A percentile compares a stretch with the other conserved stretches of the same genome.
phyloP scores from a whole-genome alignment of 805 yeast genomes.

The Soucietia sequanensis region DNA sequence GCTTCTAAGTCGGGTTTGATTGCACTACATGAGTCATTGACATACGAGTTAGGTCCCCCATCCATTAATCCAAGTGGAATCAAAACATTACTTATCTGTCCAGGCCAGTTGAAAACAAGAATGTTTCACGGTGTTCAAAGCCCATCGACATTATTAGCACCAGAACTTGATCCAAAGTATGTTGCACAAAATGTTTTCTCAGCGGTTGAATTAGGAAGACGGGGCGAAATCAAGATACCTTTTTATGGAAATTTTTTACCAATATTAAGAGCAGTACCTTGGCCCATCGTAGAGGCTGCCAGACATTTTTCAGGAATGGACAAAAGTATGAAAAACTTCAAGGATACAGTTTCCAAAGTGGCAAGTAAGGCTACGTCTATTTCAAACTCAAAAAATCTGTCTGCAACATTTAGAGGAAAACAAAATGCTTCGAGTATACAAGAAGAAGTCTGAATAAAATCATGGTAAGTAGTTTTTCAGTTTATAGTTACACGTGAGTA shows the following conservation, averaged over 20 bases:
- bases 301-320: conserved; percentile 72
- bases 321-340: conserved; percentile 35
- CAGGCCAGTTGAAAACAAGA: conserved; percentile 79
- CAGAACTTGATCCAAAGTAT: conserved; percentile 66
- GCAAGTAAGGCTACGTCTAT: conserved; percentile 11
- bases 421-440: too few relatives aligned
- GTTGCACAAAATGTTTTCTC: conserved; percentile 60
- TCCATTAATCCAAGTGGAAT: conserved; percentile 49
- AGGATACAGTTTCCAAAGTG: conserved; percentile 8
- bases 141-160: conserved; percentile 77
- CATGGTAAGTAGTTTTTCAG: too few relatives aligned
- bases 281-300: conserved; percentile 59
- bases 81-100: conserved; percentile 74
- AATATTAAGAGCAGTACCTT: conserved; percentile 65
- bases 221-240: conserved; percentile 73
- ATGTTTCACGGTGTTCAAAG: conserved; percentile 75
- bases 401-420: too few relatives aligned
- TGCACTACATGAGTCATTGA: conserved; percentile 79
- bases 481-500: too few relatives aligned
- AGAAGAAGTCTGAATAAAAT: too few relatives aligned
- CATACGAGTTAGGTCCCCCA: conserved; percentile 63
- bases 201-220: conserved; percentile 57
- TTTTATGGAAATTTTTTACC: conserved; percentile 77
- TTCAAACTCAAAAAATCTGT: neutral
- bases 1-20: conserved; percentile 88